Conservation (phyloP, 192 early-diverging fungal species). For the Spizellomyces punctatus region DNA sequence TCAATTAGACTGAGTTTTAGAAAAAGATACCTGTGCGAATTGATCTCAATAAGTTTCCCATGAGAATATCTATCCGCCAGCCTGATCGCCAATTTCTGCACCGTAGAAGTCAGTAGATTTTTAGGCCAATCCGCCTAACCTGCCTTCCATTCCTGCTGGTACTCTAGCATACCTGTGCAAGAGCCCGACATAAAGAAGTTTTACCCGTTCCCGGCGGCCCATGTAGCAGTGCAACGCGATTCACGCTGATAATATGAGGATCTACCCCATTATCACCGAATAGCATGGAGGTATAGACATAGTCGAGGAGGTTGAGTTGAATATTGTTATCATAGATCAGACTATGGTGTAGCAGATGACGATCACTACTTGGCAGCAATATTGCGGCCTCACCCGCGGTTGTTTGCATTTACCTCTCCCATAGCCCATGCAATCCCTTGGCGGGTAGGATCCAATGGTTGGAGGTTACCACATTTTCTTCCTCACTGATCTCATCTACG, state of each 20-base stretch:
- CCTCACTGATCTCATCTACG: constrained; percentile 49
- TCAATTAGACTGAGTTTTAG: background rate
- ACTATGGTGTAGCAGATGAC: constrained; percentile 21
- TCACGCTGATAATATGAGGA: constrained; percentile 58
- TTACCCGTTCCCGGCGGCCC: constrained; percentile 58
- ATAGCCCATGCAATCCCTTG: constrained; percentile 46
- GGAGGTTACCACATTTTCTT: constrained; percentile 43
- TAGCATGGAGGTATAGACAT: constrained; percentile 61
- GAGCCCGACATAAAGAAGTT: constrained; percentile 60
- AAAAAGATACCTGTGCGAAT: constrained; percentile 51
- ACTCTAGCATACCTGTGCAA: constrained; percentile 50
- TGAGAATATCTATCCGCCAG: constrained; percentile 54
- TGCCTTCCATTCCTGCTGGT: background rate
- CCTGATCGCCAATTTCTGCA: constrained; percentile 62
- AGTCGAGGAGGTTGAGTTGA: constrained; percentile 56
- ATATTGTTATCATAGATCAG: constrained; percentile 63
- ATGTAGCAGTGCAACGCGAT: constrained; percentile 66
- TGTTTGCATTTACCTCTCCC: constrained; percentile 48
- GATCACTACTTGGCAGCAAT: background rate
- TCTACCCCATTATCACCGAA: constrained; percentile 64
- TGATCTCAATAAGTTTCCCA: constrained; percentile 70
- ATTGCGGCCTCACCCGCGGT: background rate
- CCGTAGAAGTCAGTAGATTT: background rate
- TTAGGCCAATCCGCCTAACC: background rate
- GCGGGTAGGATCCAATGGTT: constrained; percentile 55